Evolutionary conservation across 768 basidiomycete genomes (phyloP).

Genomic region (Favolaschia claudopus): DNA sequence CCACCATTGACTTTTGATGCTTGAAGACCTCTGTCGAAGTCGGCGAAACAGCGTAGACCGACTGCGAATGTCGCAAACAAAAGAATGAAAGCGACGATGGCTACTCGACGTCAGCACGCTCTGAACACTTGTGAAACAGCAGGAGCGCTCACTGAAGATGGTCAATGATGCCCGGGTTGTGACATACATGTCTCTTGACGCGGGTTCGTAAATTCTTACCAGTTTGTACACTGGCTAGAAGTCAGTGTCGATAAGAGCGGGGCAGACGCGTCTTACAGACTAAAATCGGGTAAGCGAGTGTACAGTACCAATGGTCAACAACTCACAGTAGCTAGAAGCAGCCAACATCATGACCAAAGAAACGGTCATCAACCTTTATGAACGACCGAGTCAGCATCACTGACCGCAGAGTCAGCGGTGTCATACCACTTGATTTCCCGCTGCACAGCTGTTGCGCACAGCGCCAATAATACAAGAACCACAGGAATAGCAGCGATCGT

Average conservation of each 20-base stretch:
- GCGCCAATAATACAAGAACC: constrained; percentile 69
- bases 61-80: constrained; percentile 77
- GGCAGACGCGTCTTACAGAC: constrained; percentile 44
- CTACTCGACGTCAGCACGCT: constrained; percentile 45
- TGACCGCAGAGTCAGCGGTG: neutral
- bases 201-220: constrained; percentile 80
- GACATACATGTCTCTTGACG: constrained; percentile 58
- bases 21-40: constrained; percentile 83
- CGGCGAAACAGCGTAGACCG: constrained; percentile 79
- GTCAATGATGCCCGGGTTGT: constrained; percentile 85
- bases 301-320: neutral
- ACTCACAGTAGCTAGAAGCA: constrained; percentile 78
- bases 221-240: constrained; percentile 75
- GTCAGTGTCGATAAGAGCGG: neutral
- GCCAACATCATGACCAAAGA: constrained; percentile 83
- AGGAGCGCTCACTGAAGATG: constrained; percentile 68
- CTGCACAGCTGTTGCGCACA: constrained; percentile 75
- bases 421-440: constrained; percentile 81
- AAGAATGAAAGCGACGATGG: constrained; percentile 78
- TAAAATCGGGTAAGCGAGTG: constrained; percentile 25
- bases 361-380: constrained; percentile 70
- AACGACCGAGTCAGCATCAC: constrained; percentile 2
- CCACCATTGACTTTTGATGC: constrained; percentile 79
- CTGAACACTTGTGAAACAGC: neutral
- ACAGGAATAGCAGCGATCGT: constrained; percentile 87